Conservation (phyloP, 768 basidiomycete species). For the Xerocomus spinulosus region DNA sequence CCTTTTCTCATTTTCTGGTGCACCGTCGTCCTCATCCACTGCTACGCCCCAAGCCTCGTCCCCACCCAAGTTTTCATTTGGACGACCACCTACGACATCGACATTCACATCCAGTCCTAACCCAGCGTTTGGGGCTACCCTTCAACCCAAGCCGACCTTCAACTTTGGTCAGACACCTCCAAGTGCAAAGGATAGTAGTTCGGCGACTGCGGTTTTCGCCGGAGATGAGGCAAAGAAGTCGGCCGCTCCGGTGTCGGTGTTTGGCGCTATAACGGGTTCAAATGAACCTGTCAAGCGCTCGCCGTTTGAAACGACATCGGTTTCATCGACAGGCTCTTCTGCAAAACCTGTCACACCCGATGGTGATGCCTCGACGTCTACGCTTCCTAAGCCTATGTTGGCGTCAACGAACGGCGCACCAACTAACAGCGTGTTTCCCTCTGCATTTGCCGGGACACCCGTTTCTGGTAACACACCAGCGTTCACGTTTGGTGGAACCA, state of each 20-base stretch:
- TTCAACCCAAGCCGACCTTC: slow-evolving; percentile 21
- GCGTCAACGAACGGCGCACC: slow-evolving; percentile 12
- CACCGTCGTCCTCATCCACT: slow-evolving; percentile 7
- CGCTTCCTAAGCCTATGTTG: slow-evolving; percentile 13
- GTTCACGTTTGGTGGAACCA: slow-evolving; percentile 20
- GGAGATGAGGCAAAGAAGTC: slow-evolving; percentile 25
- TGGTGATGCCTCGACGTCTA: slow-evolving; percentile 20
- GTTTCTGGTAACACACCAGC: slow-evolving; percentile 7
- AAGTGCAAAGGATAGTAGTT: slow-evolving; percentile 21
- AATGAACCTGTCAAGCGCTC: slow-evolving; percentile 25
- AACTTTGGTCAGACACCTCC: slow-evolving; percentile 22
- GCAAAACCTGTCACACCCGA: slow-evolving; percentile 13
- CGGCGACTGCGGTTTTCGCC: slow-evolving; percentile 9
- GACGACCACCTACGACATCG: slow-evolving; percentile 10
- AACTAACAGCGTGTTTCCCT: slow-evolving; percentile 14
- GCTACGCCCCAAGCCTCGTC: slow-evolving; percentile 5
- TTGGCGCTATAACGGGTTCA: slow-evolving; percentile 12
- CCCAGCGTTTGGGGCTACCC: slow-evolving; percentile 2
- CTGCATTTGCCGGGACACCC: slow-evolving; percentile 16
- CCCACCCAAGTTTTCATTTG: slow-evolving; percentile 25
- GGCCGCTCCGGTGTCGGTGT: slow-evolving; percentile 18
- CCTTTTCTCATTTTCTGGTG: slow-evolving; percentile 20
- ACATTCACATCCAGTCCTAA: slow-evolving; percentile 2
- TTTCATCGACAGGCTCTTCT: slow-evolving; percentile 9
- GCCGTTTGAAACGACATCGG: slow-evolving; percentile 12